Conservation (phyloP, 106 monocot genomes). For the Dendrobium officinale region DNA sequence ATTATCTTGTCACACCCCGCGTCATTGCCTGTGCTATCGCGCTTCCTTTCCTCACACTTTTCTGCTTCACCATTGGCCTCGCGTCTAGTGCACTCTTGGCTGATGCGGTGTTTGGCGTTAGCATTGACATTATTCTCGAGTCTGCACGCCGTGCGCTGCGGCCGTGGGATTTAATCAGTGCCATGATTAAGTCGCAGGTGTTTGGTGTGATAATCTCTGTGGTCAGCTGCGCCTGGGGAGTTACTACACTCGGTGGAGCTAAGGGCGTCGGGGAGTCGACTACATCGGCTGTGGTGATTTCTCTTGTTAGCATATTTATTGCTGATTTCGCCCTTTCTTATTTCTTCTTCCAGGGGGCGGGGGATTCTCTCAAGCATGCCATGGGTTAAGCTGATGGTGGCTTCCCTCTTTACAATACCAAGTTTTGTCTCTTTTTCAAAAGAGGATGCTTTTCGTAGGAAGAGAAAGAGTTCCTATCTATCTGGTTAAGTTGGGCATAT, state of each 20-base stretch:
- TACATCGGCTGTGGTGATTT: slow-evolving; percentile 68
- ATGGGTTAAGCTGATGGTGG: slow-evolving; percentile 42
- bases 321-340: slow-evolving; percentile 78
- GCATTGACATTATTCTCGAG: slow-evolving; percentile 69
- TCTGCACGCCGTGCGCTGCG: slow-evolving; percentile 59
- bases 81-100: slow-evolving; percentile 69
- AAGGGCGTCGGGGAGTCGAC: slow-evolving; percentile 79
- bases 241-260: slow-evolving; percentile 70
- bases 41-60: slow-evolving; percentile 64
- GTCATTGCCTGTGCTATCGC: slow-evolving; percentile 73
- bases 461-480: not conserved
- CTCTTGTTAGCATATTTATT: slow-evolving; percentile 65
- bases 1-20: slow-evolving; percentile 66
- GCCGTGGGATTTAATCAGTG: slow-evolving; percentile 74
- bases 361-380: slow-evolving; percentile 87
- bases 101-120: slow-evolving; percentile 62
- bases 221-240: slow-evolving; percentile 90
- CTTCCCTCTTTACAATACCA: not conserved
- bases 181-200: slow-evolving; percentile 78
- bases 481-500: not conserved
- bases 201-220: slow-evolving; percentile 78
- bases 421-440: not conserved
- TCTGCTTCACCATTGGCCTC: slow-evolving; percentile 66
- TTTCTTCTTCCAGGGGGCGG: slow-evolving; percentile 84
- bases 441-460: not conserved